Evolutionary conservation across 352 stramenopile genomes (phyloP).

Genomic region (Bremia lactucae): DNA sequence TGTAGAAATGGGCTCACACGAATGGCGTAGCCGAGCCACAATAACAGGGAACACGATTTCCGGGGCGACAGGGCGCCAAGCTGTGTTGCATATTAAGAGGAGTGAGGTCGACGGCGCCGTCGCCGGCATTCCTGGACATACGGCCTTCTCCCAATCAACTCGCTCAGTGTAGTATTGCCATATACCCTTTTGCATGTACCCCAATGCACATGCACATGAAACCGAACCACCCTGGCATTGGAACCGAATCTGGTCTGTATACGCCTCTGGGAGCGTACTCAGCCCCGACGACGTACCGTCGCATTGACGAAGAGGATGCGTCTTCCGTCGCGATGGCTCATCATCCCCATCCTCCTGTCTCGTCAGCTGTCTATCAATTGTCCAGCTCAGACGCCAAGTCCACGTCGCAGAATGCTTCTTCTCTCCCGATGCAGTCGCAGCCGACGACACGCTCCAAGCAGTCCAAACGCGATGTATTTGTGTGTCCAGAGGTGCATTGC

Average conservation of each 20-base stretch:
- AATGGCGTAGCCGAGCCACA: no score
- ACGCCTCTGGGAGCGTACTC: constrained; percentile 13
- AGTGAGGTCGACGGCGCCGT: no score
- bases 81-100: no score
- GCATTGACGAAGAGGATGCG: constrained; percentile 18
- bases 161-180: no score
- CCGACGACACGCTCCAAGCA: constrained; percentile 5
- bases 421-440: background rate
- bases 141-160: no score
- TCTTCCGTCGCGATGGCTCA: constrained; percentile 14
- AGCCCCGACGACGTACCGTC: constrained; percentile 7
- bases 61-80: no score
- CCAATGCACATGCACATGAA: constrained; percentile 41
- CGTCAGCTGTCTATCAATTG: constrained; percentile 6
- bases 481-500: constrained; percentile 67
- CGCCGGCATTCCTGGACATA: no score
- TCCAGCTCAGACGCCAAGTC: constrained; percentile 5
- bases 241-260: constrained; percentile 20
- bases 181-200: no score
- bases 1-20: no score
- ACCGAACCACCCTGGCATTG: constrained; percentile 9
- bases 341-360: constrained; percentile 23
- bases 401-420: background rate
- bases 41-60: no score
- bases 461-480: constrained; percentile 32